A percentile compares a stretch with the other conserved stretches of the same genome.
These are phyloP conservation scores for Carex cristatella DNA, from an alignment of 176 grass and related monocot species.

Conservation along the genomic window DNA sequence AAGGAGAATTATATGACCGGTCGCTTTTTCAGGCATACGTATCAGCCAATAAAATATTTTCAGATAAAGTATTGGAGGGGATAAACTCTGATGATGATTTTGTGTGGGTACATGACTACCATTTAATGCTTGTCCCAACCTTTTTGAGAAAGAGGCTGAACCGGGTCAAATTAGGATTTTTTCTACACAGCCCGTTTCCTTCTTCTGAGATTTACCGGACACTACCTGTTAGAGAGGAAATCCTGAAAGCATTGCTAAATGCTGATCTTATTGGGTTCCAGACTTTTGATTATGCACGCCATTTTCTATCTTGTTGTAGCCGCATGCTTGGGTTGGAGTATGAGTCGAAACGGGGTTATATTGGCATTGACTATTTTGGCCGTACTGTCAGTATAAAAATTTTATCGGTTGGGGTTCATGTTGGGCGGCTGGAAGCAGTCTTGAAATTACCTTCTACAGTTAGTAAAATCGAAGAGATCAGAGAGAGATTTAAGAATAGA, in stretches of 20 bases:
- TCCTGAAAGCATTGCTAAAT: conserved; percentile 80
- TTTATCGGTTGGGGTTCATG: conserved; percentile 77
- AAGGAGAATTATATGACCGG: conserved; percentile 80
- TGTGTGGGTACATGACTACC: conserved; percentile 98
- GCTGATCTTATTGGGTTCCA: conserved; percentile 96
- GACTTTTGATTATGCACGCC: conserved; percentile 88
- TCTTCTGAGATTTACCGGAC: conserved; percentile 89
- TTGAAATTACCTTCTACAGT: conserved; percentile 56
- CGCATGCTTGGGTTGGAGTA: conserved; percentile 78
- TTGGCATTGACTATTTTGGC: conserved; percentile 84
- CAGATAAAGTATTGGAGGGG: conserved; percentile 87
- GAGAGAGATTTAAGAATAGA: conserved; percentile 54
- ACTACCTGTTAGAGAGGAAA: conserved; percentile 88
- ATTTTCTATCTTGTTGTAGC: conserved; percentile 91
- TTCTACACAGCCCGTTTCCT: conserved; percentile 79
- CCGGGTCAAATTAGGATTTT: conserved; percentile 74
- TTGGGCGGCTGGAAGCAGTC: conserved; percentile 56
- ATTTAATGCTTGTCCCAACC: conserved; percentile 94
- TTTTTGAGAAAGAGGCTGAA: conserved; percentile 80
- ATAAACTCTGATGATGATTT: conserved; percentile 90
- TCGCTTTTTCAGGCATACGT: conserved; percentile 83
- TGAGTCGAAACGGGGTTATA: conserved; percentile 87
- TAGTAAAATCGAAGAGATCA: conserved; percentile 66
- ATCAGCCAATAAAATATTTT: conserved; percentile 81
- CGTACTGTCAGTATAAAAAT: conserved; percentile 83